These are phyloP conservation scores for Fusarium compactum DNA, from an alignment of 2,329 filamentous ascomycete genomes.

Conservation along the genomic window DNA sequence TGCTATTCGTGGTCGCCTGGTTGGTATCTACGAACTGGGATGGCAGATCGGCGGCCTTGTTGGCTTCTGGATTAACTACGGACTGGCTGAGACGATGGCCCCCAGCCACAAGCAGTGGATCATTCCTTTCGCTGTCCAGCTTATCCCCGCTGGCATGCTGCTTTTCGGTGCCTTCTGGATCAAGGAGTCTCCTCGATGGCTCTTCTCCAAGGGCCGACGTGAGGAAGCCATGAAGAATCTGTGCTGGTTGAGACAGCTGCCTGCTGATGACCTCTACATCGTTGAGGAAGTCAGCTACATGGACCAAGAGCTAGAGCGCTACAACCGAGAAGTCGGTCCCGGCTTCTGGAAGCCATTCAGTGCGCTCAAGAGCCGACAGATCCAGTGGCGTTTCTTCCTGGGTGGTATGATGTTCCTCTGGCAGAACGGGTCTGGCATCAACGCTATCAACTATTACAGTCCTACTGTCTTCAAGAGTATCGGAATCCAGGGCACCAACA, in stretches of 20 bases:
- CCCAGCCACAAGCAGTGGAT: conserved; percentile 61
- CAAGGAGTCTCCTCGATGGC: conserved; percentile 76
- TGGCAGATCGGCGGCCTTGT: conserved; percentile 74
- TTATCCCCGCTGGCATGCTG: conserved; percentile 74
- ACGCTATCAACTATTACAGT: conserved; percentile 81
- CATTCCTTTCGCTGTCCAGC: conserved; percentile 74
- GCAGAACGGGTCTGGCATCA: conserved; percentile 82
- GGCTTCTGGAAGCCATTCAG: conserved; percentile 82
- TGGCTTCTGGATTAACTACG: conserved; percentile 76
- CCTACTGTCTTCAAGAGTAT: conserved; percentile 59
- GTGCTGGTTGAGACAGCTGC: conserved; percentile 73
- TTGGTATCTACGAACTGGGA: conserved; percentile 75
- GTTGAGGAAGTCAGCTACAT: conserved; percentile 79
- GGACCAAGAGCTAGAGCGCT: conserved; percentile 75
- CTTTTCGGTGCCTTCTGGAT: conserved; percentile 69
- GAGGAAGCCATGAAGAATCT: conserved; percentile 70
- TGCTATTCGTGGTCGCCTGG: conserved; percentile 72
- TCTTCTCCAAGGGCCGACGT: conserved; percentile 71
- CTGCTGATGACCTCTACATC: conserved; percentile 71
- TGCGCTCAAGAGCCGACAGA: conserved; percentile 65
- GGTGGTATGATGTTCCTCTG: conserved; percentile 81
- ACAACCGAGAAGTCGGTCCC: conserved; percentile 71
- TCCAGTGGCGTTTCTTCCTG: conserved; percentile 80
- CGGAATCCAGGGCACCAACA: conserved; percentile 59
- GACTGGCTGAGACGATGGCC: conserved; percentile 64